A percentile compares a stretch with the other conserved stretches of the same genome.
These are phyloP conservation scores for Talaromyces adpressus DNA, from an alignment of 495 filamentous ascomycete genomes.

Conservation along the genomic window DNA sequence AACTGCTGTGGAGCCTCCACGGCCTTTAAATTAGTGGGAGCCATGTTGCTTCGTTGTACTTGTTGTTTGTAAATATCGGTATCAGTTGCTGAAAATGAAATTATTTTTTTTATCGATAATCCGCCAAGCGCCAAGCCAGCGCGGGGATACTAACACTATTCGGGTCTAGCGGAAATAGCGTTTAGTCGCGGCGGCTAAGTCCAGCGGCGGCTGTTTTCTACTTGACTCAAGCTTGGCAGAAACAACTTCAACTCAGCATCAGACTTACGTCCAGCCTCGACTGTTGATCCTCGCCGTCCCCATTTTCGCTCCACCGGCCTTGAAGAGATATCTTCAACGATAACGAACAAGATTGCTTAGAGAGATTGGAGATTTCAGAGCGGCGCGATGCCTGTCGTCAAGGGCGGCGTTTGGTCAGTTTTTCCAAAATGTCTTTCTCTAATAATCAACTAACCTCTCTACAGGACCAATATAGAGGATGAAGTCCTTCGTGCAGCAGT, in stretches of 20 bases:
- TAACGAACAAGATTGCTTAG: not conserved
- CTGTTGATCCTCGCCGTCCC: not conserved
- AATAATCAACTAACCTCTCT: slow-evolving; percentile 8
- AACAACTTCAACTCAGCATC: slow-evolving; percentile 1
- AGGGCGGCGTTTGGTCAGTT: slow-evolving; percentile 91
- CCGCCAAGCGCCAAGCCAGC: slow-evolving; percentile 1
- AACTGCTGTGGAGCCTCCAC: slow-evolving; percentile 47
- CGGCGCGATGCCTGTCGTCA: slow-evolving; percentile 82
- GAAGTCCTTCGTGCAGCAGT: slow-evolving; percentile 91
- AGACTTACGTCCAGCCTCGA: not conserved
- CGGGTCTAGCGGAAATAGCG: not conserved
- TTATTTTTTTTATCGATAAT: slow-evolving; percentile 8
- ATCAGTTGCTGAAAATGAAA: not conserved
- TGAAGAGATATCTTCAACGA: not conserved
- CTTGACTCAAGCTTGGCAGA: not conserved
- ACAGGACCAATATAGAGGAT: slow-evolving; percentile 70
- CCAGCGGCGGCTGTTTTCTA: slow-evolving; percentile 5
- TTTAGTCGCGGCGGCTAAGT: not conserved
- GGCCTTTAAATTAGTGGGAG: slow-evolving; percentile 27
- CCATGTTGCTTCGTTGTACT: not conserved
- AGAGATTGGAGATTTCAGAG: not conserved
- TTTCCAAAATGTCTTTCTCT: slow-evolving; percentile 24
- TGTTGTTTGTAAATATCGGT: not conserved
- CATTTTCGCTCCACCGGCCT: not conserved
- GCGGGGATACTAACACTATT: slow-evolving; percentile 3